Evolutionary conservation across 805 yeast species (phyloP), one percentile per base, ranked within the genome.

Genomic region (Tetrapisispora arboricola): DNA sequence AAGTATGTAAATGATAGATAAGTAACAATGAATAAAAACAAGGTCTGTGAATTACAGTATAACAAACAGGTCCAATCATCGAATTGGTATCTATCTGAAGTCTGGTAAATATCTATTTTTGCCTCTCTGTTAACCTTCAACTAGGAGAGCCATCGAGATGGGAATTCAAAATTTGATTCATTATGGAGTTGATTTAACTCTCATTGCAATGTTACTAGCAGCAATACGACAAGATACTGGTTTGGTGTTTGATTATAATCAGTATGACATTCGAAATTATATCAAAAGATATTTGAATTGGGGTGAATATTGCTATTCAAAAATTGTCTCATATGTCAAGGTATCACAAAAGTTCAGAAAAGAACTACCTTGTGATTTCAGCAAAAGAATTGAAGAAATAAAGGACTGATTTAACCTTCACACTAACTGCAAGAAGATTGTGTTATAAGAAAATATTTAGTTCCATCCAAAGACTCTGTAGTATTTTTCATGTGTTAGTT

Each of bases 201-300:
- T 88, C 43, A 66, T 85, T 8, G 84, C 95, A 2, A 76, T 92
- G 58, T 68, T 88, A 12, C 65, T 90, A 33, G 95, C 96, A 0
- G 95, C 95, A 3, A 72, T 88, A 40, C 81, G 85, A 57, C 73
- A 86, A 46, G 78, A 84, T 46, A 83, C 95, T 0, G 96, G 96
- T 0, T 67, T 79, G 36, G 73, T 72, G 49, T 63, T 60, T 29
- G 52, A 57, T 2, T 61, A 63, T 47, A 58, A 63, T 35, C 32
- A 42, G 2, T 61, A 57, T 28, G 67, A 60, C 43, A 49, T 71
- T 48, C 64, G 76, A 11, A 58, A 64, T 26, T 71, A 75, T 66
- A 59, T 80, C 32, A 66, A 68, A 17, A 69, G 70, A 41, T 78
- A 76, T 47, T 63, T 81, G 24, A 55, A 65, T 3, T 65, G 78